Evolutionary conservation across 768 basidiomycete genomes (phyloP).

Genomic region (Naganishia randhawae): DNA sequence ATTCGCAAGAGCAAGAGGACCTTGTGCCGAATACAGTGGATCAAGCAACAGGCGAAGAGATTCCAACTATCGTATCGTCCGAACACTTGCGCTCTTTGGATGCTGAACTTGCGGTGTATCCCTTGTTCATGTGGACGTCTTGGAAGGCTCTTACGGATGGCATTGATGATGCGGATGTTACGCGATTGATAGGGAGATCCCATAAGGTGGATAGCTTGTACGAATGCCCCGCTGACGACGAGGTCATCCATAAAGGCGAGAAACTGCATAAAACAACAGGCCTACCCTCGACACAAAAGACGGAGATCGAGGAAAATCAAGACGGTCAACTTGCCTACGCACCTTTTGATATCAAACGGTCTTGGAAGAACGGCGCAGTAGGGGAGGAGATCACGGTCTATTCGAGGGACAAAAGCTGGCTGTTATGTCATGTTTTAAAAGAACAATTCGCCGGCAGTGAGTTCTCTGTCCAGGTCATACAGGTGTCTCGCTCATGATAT

Average conservation of each 20-base stretch:
- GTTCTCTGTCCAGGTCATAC: conserved; percentile 23
- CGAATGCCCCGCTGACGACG: conserved; percentile 27
- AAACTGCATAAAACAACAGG: conserved; percentile 15
- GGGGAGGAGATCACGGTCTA: conserved; percentile 51
- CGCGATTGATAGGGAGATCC: conserved; percentile 41
- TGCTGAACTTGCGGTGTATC: conserved; percentile 50
- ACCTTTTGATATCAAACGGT: conserved; percentile 48
- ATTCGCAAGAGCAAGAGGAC: conserved; percentile 40
- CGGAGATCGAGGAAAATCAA: conserved; percentile 7
- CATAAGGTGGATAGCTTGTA: conserved; percentile 46
- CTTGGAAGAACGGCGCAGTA: conserved; percentile 50
- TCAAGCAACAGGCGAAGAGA: conserved; percentile 21
- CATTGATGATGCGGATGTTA: conserved; percentile 39
- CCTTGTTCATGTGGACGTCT: conserved; percentile 36
- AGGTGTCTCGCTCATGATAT: neutral
- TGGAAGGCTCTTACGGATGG: conserved; percentile 44
- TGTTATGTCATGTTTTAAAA: conserved; percentile 41
- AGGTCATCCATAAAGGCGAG: conserved; percentile 32
- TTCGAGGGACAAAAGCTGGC: conserved; percentile 53
- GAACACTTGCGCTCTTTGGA: conserved; percentile 51
- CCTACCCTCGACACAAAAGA: conserved; percentile 20
- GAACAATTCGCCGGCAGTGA: conserved; percentile 41
- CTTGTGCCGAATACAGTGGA: conserved; percentile 25
- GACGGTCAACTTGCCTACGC: conserved; percentile 39
- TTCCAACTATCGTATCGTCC: conserved; percentile 36